These are phyloP conservation scores for Paramecium biaurelia DNA, from an alignment of 73 alveolate genomes.

Conservation along the genomic window DNA sequence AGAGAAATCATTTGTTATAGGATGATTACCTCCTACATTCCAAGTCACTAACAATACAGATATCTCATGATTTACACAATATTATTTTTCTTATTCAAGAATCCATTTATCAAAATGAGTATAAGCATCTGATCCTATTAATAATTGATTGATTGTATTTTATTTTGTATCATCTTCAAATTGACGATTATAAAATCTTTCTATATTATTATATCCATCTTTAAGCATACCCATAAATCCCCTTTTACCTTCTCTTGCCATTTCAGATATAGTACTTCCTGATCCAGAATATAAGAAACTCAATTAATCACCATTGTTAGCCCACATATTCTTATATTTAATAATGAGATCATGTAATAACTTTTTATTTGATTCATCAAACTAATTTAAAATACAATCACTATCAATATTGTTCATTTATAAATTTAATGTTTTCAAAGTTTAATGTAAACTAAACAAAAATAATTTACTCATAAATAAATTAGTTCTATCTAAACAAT, in stretches of 20 bases:
- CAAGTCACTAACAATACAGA: constrained; percentile 69
- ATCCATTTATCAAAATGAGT: constrained; percentile 35
- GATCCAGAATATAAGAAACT: constrained; percentile 93
- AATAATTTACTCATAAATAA: constrained; percentile 29
- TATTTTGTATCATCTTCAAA: constrained; percentile 75
- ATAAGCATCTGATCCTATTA: neutral
- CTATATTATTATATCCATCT: constrained; percentile 78
- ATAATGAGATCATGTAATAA: constrained; percentile 12
- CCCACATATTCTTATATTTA: constrained; percentile 76
- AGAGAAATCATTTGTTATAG: constrained; percentile 69
- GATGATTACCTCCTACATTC: constrained; percentile 79
- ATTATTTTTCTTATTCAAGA: neutral
- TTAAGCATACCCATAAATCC: constrained; percentile 84
- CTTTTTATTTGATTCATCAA: constrained; percentile 35
- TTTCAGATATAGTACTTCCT: constrained; percentile 88
- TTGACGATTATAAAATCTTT: constrained; percentile 70
- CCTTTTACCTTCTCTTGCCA: constrained; percentile 92
- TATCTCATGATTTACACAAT: constrained; percentile 35
- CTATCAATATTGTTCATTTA: neutral
- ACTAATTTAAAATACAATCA: neutral
- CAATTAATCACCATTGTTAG: constrained; percentile 92
- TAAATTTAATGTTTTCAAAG: neutral
- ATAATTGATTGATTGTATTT: constrained; percentile 65
- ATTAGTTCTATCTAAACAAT: constrained; percentile 94
- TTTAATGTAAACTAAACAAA: neutral